These are phyloP conservation scores for Lasiodiplodia sp. DNA, from an alignment of 2,329 filamentous ascomycete species.

Conservation along the genomic window DNA sequence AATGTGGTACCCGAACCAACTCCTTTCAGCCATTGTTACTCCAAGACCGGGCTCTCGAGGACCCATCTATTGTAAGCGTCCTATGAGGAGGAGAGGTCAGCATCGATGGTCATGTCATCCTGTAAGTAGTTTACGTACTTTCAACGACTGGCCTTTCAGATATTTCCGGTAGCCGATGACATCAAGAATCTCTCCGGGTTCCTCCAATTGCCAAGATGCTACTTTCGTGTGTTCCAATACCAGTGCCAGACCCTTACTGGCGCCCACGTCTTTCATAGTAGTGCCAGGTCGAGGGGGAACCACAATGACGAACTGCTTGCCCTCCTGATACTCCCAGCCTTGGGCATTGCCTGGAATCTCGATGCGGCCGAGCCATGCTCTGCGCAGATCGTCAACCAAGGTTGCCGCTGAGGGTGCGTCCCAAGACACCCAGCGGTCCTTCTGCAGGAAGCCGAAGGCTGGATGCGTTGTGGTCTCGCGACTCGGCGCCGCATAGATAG, in stretches of 20 bases:
- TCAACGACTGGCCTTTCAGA: too few relatives aligned
- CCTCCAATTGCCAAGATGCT: neutral
- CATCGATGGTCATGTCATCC: too few relatives aligned
- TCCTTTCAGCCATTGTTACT: too few relatives aligned
- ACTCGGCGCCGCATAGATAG: neutral
- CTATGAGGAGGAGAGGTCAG: too few relatives aligned
- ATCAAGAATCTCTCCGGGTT: neutral
- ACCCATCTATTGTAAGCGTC: too few relatives aligned
- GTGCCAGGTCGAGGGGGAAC: neutral
- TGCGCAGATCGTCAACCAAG: neutral
- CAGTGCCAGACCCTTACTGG: accelerated
- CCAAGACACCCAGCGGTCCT: neutral
- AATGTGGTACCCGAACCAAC: too few relatives aligned
- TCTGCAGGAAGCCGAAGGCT: neutral
- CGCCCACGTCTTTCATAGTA: accelerated
- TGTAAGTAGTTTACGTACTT: too few relatives aligned
- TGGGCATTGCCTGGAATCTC: neutral
- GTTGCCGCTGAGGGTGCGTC: neutral
- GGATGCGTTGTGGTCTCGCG: accelerated
- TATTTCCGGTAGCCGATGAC: neutral
- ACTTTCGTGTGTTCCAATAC: neutral
- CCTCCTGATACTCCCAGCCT: neutral
- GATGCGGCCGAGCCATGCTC: neutral
- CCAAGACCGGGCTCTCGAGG: too few relatives aligned
- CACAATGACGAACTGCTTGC: neutral